Conservation (phyloP, 352 stramenopile species). For the Globisporangium camurandrum region DNA sequence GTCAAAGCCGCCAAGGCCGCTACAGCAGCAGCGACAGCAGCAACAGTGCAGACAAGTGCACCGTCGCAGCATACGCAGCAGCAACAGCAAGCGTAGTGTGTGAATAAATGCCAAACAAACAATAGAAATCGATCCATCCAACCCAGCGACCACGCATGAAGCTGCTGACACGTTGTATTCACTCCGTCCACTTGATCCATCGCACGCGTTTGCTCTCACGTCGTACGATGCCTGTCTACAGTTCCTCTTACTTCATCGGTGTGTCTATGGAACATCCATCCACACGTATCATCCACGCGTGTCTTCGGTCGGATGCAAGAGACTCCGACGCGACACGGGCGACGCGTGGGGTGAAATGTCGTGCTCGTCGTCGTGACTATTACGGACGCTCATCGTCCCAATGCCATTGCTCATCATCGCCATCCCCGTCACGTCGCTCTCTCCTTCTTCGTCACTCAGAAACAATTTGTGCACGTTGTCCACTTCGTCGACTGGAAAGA, state of each 20-base stretch:
- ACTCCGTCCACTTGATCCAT: too few species aligned
- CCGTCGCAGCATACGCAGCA: too few species aligned
- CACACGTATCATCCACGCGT: slow-evolving; percentile 15
- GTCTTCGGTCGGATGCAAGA: slow-evolving; percentile 18
- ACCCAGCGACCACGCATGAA: too few species aligned
- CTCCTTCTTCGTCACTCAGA: slow-evolving; percentile 11
- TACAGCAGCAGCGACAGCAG: neutral
- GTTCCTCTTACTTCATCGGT: too few species aligned
- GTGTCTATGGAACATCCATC: neutral
- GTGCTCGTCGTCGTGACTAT: slow-evolving; percentile 5
- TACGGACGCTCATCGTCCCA: too few species aligned
- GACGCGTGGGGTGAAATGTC: slow-evolving; percentile 15
- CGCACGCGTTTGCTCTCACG: too few species aligned
- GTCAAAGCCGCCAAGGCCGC: slow-evolving; percentile 24
- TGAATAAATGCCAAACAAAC: too few species aligned
- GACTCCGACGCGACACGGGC: slow-evolving; percentile 14
- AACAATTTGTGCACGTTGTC: slow-evolving; percentile 10
- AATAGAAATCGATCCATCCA: too few species aligned
- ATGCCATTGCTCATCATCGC: neutral
- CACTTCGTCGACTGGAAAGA: slow-evolving; percentile 31
- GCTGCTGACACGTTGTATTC: too few species aligned
- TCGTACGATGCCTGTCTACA: too few species aligned
- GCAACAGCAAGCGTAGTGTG: too few species aligned
- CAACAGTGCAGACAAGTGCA: neutral
- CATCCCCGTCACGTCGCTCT: neutral